Conservation (phyloP, 2,329 filamentous ascomycete genomes). For the Cryphonectria japonica region DNA sequence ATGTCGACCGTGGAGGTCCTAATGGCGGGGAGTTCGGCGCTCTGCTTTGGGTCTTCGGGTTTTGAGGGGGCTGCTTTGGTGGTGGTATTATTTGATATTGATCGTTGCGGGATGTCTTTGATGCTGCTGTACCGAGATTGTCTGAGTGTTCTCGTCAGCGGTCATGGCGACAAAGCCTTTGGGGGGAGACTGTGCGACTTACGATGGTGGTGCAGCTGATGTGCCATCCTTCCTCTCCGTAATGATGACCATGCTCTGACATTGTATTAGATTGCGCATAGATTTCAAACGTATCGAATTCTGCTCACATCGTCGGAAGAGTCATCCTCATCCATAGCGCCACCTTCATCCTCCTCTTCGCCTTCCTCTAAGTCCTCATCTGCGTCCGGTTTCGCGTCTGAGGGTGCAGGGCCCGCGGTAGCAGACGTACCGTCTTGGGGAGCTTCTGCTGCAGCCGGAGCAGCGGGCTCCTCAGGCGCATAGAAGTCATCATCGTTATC, state of each 20-base stretch:
- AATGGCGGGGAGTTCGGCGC: conserved; percentile 57
- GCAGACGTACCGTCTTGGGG: conserved; percentile 22
- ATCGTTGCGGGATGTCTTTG: conserved; percentile 65
- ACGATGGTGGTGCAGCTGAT: conserved; percentile 63
- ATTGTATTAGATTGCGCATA: conserved; percentile 12
- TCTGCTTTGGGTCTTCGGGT: conserved; percentile 19
- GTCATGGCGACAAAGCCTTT: background rate
- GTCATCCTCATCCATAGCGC: conserved; percentile 63
- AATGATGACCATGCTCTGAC: conserved; percentile 69
- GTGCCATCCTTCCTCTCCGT: conserved; percentile 68
- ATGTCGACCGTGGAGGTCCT: conserved; percentile 84
- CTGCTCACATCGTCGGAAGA: conserved; percentile 44
- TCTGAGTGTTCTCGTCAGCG: conserved; percentile 41
- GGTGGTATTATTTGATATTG: conserved; percentile 55
- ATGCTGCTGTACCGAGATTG: conserved; percentile 68
- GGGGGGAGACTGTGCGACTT: conserved; percentile 36
- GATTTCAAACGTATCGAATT: background rate
- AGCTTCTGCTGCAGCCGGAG: conserved; percentile 37
- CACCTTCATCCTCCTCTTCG: conserved; percentile 65
- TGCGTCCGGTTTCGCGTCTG: conserved; percentile 41
- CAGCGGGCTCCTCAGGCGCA: conserved; percentile 59
- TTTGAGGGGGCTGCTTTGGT: conserved; percentile 51
- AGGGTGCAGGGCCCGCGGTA: conserved; percentile 33
- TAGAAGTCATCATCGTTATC: conserved; percentile 69
- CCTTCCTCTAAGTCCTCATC: conserved; percentile 65